A percentile compares a stretch with the other conserved stretches of the same genome.
Conservation (phyloP, 2,329 filamentous ascomycete species). For the Apiospora kogelbergensis region DNA sequence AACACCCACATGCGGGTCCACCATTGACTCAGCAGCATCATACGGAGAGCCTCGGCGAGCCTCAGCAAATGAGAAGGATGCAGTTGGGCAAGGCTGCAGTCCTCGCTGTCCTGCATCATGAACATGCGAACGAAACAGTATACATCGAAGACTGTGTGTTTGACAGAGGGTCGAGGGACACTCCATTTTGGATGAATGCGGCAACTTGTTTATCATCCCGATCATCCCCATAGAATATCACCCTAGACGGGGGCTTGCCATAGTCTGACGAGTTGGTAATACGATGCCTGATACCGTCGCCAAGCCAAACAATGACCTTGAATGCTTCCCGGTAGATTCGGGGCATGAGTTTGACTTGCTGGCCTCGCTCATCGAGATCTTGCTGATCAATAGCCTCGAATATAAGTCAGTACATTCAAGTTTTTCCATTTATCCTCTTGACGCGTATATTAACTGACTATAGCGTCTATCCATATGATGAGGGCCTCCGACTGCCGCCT, state of each 20-base stretch:
- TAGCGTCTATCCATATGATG: neutral
- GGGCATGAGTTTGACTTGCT: neutral
- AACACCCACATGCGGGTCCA: slow-evolving; percentile 8
- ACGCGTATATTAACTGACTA: neutral
- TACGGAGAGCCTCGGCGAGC: neutral
- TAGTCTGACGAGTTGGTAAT: neutral
- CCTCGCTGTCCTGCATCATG: neutral
- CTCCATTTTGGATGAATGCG: neutral
- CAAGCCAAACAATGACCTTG: neutral
- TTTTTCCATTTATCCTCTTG: neutral
- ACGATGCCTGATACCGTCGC: neutral
- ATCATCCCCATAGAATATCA: neutral
- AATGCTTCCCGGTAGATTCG: neutral
- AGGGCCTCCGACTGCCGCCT: neutral
- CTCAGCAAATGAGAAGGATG: neutral
- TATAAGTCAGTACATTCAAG: neutral
- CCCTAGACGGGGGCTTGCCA: neutral
- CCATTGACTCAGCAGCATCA: neutral
- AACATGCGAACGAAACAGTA: neutral
- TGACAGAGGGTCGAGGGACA: neutral
- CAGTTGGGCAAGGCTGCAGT: neutral
- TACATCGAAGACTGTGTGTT: neutral
- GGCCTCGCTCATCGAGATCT: neutral
- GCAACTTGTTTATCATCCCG: neutral
- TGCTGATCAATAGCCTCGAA: neutral